Conservation (phyloP, 2,329 filamentous ascomycete genomes). For the Daldinia sp. region DNA sequence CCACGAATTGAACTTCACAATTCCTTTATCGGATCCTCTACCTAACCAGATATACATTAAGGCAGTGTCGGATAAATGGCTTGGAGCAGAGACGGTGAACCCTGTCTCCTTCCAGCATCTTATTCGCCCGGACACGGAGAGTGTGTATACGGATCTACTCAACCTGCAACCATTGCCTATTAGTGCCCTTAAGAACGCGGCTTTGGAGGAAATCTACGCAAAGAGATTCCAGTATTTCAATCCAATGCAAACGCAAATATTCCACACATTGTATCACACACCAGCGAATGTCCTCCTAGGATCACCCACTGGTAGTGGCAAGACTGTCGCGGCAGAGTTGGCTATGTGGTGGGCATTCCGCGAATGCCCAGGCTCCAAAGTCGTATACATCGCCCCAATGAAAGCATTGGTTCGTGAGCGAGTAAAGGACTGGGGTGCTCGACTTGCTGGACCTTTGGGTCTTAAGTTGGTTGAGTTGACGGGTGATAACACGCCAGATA, state of each 20-base stretch:
- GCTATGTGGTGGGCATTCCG: conserved; percentile 99
- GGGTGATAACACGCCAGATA: conserved; percentile 97
- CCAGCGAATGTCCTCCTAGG: conserved; percentile 91
- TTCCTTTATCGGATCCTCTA: conserved; percentile 90
- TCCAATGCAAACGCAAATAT: conserved; percentile 99
- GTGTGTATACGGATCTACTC: conserved; percentile 93
- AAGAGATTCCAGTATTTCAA: conserved; percentile 97
- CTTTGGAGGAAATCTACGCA: conserved; percentile 88
- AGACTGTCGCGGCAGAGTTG: conserved; percentile 94
- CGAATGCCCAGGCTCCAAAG: conserved; percentile 93
- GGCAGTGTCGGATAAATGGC: conserved; percentile 93
- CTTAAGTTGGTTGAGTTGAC: conserved; percentile 95
- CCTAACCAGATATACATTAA: conserved; percentile 97
- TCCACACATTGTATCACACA: conserved; percentile 95
- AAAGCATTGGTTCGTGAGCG: conserved; percentile 97
- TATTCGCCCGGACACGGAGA: conserved; percentile 96
- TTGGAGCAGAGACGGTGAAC: conserved; percentile 94
- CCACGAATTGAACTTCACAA: conserved; percentile 98
- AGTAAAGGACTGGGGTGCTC: conserved; percentile 91
- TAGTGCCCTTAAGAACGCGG: conserved; percentile 85
- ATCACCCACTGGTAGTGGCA: conserved; percentile 96
- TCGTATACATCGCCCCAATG: conserved; percentile 99
- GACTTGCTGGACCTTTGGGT: conserved; percentile 84
- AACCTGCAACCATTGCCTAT: conserved; percentile 92
- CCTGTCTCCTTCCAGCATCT: conserved; percentile 98